Base-by-base conservation (phyloP, 1,284 basidiomycete genomes). In the Pseudomicrostroma phylloplanum region DNA sequence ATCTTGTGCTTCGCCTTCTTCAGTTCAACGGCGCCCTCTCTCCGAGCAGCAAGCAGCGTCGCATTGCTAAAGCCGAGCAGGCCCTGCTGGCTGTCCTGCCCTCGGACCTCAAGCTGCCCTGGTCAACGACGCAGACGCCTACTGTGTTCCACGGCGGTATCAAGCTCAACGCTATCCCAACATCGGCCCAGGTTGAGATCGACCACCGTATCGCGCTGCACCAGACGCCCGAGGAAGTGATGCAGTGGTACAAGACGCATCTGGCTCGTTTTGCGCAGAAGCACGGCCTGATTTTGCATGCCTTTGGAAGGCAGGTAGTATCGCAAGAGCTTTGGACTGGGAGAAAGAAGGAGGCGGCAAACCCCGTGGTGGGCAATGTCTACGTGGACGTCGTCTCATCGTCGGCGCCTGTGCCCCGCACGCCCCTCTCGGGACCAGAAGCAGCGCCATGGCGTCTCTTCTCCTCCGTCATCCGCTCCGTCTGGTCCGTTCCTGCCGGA, bases 121-220 rank as follows among this genome's bases (percentile, higher is more conserved):
- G 86, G 15, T 81, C 83, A 36, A 90, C 87, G 1, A 88, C 88
- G 0, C 87, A 88, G 72, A 88, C 89, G 1, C 82, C 86, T 46
- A 87, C 88, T 70, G 74, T 89, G 6, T 82, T 89, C 48, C 73
- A 81, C 6, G 88, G 87, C 2, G 88, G 88, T 15, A 85, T 88
- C 49, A 89, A 89, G 79, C 81, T 79, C 57, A 87, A 87, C 66
- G 85, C 85, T 1, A 80, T 87, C 0, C 86, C 86, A 0, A 85
- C 86, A 74, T 80, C 80, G 60, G 84, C 83, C 0, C 82, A 79
- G 66, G 84, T 84, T 6, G 74, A 85, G 19, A 57, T 87, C 57
- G 86, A 88, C 68, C 86, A 86, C 68, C 84, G 86, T 17, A 84
- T 87, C 62, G 82, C 83, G 4, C 82, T 83, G 23, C 58, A 68